Conservation (phyloP, 1,139 yeast genomes). For the Kazachstania sp. region DNA sequence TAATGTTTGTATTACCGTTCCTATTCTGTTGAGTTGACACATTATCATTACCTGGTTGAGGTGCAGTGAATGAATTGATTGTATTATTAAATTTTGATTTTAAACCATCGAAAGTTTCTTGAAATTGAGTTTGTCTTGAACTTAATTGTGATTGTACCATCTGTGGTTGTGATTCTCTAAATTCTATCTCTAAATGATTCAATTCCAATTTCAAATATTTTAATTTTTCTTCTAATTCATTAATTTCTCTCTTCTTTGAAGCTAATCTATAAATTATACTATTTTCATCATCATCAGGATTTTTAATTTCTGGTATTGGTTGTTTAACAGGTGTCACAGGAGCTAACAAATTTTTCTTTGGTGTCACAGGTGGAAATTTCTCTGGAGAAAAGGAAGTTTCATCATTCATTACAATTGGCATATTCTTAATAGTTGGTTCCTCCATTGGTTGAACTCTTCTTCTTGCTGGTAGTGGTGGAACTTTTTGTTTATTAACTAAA, state of each 20-base stretch:
- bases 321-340: slow-evolving; percentile 10
- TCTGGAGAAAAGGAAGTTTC: neutral
- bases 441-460: neutral
- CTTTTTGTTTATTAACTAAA: slow-evolving; percentile 7
- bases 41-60: neutral
- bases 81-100: slow-evolving; percentile 1
- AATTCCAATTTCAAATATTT: slow-evolving; percentile 33
- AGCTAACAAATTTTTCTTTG: neutral
- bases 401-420: too few species aligned
- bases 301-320: neutral
- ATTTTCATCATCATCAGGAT: slow-evolving; percentile 5
- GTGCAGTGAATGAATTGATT: neutral
- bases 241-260: slow-evolving; percentile 37
- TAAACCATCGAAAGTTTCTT: slow-evolving; percentile 3
- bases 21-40: neutral
- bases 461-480: neutral
- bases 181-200: slow-evolving; percentile 29
- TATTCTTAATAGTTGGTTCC: too few species aligned
- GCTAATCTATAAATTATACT: slow-evolving; percentile 34
- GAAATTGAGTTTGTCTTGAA: neutral
- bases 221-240: slow-evolving; percentile 35
- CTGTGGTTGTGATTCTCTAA: slow-evolving; percentile 13
- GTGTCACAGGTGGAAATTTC: slow-evolving; percentile 1
- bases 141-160: slow-evolving; percentile 2
- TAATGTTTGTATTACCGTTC: neutral